Conservation (phyloP, 1,284 basidiomycete genomes). For the Xanthoconium separans region DNA sequence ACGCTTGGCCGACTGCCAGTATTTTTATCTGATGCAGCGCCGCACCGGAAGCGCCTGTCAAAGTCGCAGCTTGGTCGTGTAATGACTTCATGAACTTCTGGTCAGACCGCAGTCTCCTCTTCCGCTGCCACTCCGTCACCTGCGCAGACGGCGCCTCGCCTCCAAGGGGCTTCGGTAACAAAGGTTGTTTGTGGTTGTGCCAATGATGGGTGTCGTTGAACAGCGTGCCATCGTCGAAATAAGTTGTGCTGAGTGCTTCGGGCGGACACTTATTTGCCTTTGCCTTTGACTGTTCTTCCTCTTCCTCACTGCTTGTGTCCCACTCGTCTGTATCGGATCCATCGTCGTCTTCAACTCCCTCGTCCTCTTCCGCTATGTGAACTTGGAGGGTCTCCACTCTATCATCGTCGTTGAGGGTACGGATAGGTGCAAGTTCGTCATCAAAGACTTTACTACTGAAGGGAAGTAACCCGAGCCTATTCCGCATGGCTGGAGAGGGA, state of each 20-base stretch:
- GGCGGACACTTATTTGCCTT: no score
- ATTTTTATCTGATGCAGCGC: slow-evolving; percentile 54
- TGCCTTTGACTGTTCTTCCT: not conserved
- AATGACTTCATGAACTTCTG: slow-evolving; percentile 58
- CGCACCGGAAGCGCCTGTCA: slow-evolving; percentile 62
- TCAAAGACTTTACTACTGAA: slow-evolving; percentile 55
- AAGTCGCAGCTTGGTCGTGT: slow-evolving; percentile 57
- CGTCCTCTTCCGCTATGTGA: slow-evolving; percentile 11
- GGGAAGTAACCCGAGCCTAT: slow-evolving; percentile 41
- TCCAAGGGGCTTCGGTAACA: slow-evolving; percentile 56
- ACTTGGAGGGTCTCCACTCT: not conserved
- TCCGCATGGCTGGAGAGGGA: slow-evolving; percentile 5
- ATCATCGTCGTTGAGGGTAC: slow-evolving; percentile 27
- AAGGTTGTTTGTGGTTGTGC: slow-evolving; percentile 49
- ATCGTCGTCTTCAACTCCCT: slow-evolving; percentile 9
- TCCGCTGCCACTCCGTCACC: slow-evolving; percentile 36
- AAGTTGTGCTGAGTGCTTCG: slow-evolving; percentile 10
- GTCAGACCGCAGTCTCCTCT: slow-evolving; percentile 40
- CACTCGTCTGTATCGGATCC: slow-evolving; percentile 22
- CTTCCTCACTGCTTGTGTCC: slow-evolving; percentile 24
- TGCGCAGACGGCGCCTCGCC: slow-evolving; percentile 38
- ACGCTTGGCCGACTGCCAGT: slow-evolving; percentile 32
- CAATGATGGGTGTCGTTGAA: slow-evolving; percentile 58
- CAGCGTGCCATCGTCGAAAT: slow-evolving; percentile 41
- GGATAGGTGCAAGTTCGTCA: slow-evolving; percentile 41